phyloP scores from a whole-genome alignment of 75 land plant genomes.

The Pinus taeda region DNA sequence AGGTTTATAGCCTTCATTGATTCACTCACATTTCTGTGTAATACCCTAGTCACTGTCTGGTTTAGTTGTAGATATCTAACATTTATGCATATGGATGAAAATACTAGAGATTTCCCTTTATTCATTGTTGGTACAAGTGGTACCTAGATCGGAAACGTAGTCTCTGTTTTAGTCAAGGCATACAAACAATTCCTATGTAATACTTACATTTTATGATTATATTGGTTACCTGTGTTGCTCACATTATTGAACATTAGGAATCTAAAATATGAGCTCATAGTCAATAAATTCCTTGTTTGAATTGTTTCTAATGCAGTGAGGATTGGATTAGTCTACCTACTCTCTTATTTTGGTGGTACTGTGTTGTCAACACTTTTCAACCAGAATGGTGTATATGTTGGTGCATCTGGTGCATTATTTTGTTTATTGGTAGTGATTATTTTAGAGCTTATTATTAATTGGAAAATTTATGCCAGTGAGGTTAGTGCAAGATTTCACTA shows the following conservation, averaged over 20 bases:
- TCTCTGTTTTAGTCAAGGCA: not conserved
- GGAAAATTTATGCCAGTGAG: constrained; percentile 88
- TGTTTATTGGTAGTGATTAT: constrained; percentile 85
- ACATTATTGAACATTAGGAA: not conserved
- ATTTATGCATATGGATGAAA: not conserved
- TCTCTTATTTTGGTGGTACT: constrained; percentile 89
- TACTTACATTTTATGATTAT: not conserved
- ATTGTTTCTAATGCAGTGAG: constrained; percentile 35
- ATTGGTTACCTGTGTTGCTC: not conserved
- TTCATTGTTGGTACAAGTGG: not conserved
- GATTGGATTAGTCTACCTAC: constrained; percentile 69
- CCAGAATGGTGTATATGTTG: constrained; percentile 77
- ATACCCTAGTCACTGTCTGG: not conserved
- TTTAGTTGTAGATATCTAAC: not conserved
- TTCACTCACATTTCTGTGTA: not conserved
- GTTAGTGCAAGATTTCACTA: constrained; percentile 18
- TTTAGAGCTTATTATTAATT: constrained; percentile 90
- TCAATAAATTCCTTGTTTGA: not conserved
- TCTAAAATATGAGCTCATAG: not conserved
- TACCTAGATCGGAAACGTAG: not conserved
- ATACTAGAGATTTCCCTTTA: not conserved
- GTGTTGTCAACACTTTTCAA: constrained; percentile 78
- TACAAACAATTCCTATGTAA: not conserved
- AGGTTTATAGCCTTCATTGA: not conserved
- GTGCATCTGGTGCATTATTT: constrained; percentile 96